phyloP scores from a whole-genome alignment of 2,329 filamentous ascomycete genomes.

The Apiospora sp. region DNA sequence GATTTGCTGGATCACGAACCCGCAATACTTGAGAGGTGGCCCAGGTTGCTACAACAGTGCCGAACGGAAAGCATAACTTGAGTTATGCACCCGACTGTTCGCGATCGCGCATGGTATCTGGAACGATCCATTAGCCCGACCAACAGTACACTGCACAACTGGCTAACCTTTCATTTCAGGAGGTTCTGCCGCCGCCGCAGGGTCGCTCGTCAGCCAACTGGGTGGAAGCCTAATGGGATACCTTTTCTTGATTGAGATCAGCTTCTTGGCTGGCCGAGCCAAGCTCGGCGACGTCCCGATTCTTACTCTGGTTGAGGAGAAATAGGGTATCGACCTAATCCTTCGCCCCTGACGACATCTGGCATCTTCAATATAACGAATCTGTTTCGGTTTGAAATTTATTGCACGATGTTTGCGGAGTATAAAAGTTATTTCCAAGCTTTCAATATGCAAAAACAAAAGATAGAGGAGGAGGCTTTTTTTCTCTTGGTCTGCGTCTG shows the following conservation, averaged over 20 bases:
- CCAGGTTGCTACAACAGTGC: not conserved
- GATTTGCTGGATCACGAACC: not conserved
- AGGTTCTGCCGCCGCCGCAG: conserved; percentile 89
- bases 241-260: conserved; percentile 94
- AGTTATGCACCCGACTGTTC: not conserved
- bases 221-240: conserved; percentile 88
- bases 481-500: not conserved
- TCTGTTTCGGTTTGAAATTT: not conserved
- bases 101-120: conserved; percentile 20
- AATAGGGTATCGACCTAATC: conserved; percentile 38
- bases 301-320: conserved; percentile 77
- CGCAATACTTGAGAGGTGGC: not conserved
- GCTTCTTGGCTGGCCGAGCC: conserved; percentile 89
- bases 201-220: conserved; percentile 83
- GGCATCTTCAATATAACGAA: conserved; percentile 9
- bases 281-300: conserved; percentile 83
- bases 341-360: not conserved
- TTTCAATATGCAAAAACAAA: conserved; percentile 6
- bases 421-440: conserved; percentile 1
- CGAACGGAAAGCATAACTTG: not conserved
- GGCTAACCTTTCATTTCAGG: conserved; percentile 59
- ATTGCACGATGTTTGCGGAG: not conserved
- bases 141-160: conserved; percentile 27
- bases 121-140: conserved; percentile 30
- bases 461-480: conserved; percentile 1